Base-by-base conservation (phyloP, 2,329 filamentous ascomycete genomes). In the Pyrenophora tritici-repentis region DNA sequence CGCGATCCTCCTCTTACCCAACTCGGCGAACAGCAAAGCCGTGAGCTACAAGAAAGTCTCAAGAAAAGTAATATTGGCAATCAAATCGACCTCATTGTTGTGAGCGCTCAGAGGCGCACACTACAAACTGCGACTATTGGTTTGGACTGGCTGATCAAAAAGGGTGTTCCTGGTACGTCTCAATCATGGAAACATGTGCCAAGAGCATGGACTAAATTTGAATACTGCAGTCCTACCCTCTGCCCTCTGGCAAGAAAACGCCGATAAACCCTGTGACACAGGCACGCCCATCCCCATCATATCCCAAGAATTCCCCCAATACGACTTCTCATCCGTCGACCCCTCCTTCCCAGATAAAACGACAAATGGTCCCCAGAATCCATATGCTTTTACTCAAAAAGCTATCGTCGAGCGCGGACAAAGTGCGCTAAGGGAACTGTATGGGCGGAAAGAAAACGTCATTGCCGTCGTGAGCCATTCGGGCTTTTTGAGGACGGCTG, bases 381-480 rank as follows among this genome's bases (percentile, higher is more conserved):
- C 67, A 1, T 88, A 86, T 67, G 80, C 78, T 14, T 83, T 81
- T 72, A 82, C 77, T 1, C 76, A 76, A 33, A 62, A 65, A 3
- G 79, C 81, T 20, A 78, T 88, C 32, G 67, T 87, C 3, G 75
- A 73, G 0, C 81, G 86, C 10, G 86, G 80, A 0, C 78, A 81
- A 58, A 67, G 71, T 0, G 78, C 76, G 35, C 75, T 88, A 1
- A 70, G 73, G 26, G 74, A 76, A 20, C 74, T 89, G 18, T 76
- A 80, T 53, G 58, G 61, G 10, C 76, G 85, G 0, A 79, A 81
- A 0, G 85, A 88, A 70, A 83, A 83, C 59, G 76, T 85, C 43
- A 78, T 89, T 46, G 77, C 86, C 8, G 85, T 88, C 0, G 84
- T 89, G 3, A 83, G 82, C 1, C 86, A 88, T 71, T 84, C 85